These are phyloP conservation scores for Aureobasidium namibiae DNA, from an alignment of 2,329 filamentous ascomycete species.

Conservation along the genomic window DNA sequence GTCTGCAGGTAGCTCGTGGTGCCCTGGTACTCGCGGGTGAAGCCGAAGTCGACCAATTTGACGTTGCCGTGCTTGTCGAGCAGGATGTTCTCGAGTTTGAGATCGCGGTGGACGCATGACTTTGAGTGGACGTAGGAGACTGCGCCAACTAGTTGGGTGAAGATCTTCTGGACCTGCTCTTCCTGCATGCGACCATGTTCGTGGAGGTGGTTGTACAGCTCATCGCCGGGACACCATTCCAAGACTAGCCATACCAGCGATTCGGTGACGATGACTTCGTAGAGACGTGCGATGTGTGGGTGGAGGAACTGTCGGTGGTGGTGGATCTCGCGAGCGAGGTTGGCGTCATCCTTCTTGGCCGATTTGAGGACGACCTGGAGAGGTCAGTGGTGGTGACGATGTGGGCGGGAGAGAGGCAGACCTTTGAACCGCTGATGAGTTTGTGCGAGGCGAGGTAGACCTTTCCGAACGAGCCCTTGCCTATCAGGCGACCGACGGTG, in stretches of 20 bases:
- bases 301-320: slow-evolving; percentile 97
- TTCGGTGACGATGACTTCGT: slow-evolving; percentile 98
- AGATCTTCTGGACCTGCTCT: slow-evolving; percentile 87
- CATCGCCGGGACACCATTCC: slow-evolving; percentile 94
- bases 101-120: slow-evolving; percentile 89
- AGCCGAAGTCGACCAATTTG: slow-evolving; percentile 95
- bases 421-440: slow-evolving; percentile 97
- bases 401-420: slow-evolving; percentile 26
- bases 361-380: slow-evolving; percentile 91
- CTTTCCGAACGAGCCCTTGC: slow-evolving; percentile 97
- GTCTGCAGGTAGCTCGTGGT: slow-evolving; percentile 92
- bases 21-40: slow-evolving; percentile 94
- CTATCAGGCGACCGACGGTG: slow-evolving; percentile 80
- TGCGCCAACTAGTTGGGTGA: slow-evolving; percentile 88
- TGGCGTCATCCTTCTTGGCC: slow-evolving; percentile 89
- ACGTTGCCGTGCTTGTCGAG: slow-evolving; percentile 96
- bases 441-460: slow-evolving; percentile 95
- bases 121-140: slow-evolving; percentile 93
- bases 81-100: slow-evolving; percentile 94
- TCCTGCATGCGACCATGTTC: slow-evolving; percentile 75
- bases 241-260: slow-evolving; percentile 89
- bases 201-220: slow-evolving; percentile 93
- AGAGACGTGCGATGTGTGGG: slow-evolving; percentile 90
- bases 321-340: slow-evolving; percentile 94
- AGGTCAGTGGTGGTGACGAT: not conserved